Evolutionary conservation across 345 rosid genomes (phyloP), one percentile per base, ranked within the genome.

Genomic region (Eucalyptus guilfoylei): DNA sequence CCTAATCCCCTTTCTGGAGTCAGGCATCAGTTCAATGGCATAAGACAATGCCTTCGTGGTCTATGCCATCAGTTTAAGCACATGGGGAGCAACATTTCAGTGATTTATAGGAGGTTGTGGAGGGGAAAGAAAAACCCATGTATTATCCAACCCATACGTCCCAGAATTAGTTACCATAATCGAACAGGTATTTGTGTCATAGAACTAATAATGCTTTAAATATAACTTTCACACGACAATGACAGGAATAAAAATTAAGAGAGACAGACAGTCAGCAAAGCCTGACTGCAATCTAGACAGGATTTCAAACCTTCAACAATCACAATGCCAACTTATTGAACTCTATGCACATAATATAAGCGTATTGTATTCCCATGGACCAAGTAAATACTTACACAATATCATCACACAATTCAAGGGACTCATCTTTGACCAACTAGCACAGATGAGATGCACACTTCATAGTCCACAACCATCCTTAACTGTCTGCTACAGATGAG

Each of bases 401-500:
- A 11, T 37, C 83, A 11, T 37, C 45, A 37, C 45, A 72, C 26
- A 34, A 37, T 72, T 16, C 19, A 72, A 37, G 45, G 8, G 45
- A 37, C 45, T 72, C 83, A 37, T 72, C 28, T 37, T 37, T 37
- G 83, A 72, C 92, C 83, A 34, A 58, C 40, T 34, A 37, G 87
- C 54, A 30, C n/a, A 85, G 69, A 86, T 21, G n/a, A 89, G 30
- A 67, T 32, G 26, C 34, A 50, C 80, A 21, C 55, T 86, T 87
- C 42, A 58, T 42, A 52, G 86, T 28, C 50, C 87, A 11, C 86
- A 42, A 26, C 6, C 17, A 30, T 86, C 58, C 86, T 92, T 90
- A 96, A 19, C 87, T 94, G 52, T 96, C 96, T 34, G 96, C 92
- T 81, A 95, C 91, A 7, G 96, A 90, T 58, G 97, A 94, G 88